phyloP scores from a whole-genome alignment of 768 basidiomycete genomes.

The Trametes cinnabarina region DNA sequence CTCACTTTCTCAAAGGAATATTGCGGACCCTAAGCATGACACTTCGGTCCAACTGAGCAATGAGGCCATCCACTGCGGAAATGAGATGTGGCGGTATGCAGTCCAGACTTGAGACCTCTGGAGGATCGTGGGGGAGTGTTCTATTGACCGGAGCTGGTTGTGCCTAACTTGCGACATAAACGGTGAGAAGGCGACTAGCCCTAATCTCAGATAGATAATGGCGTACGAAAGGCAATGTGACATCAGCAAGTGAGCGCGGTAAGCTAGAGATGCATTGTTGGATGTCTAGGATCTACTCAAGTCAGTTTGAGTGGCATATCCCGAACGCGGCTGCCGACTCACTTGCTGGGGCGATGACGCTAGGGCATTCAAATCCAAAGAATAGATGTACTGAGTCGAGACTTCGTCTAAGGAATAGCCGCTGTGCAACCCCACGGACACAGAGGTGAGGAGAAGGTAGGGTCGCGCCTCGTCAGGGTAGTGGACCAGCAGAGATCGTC shows the following conservation, averaged over 20 bases:
- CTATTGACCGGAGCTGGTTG: conserved; percentile 45
- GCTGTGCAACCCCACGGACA: conserved; percentile 49
- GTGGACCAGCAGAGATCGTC: conserved; percentile 80
- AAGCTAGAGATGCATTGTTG: not conserved
- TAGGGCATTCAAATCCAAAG: conserved; percentile 43
- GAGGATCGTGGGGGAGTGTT: conserved; percentile 42
- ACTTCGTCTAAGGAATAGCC: conserved; percentile 61
- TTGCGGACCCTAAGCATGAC: conserved; percentile 66
- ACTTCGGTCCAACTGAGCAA: conserved; percentile 58
- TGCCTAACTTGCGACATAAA: conserved; percentile 35
- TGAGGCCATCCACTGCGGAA: conserved; percentile 47
- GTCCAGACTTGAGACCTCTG: conserved; percentile 37
- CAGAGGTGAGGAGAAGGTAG: conserved; percentile 63
- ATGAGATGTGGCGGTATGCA: conserved; percentile 44
- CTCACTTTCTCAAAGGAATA: conserved; percentile 53
- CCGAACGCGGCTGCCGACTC: not conserved
- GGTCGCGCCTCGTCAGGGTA: conserved; percentile 48
- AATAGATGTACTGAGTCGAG: conserved; percentile 54
- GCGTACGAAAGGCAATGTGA: conserved; percentile 1
- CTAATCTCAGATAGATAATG: not conserved
- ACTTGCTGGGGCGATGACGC: conserved; percentile 26
- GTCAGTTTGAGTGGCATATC: not conserved
- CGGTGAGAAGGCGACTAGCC: not conserved
- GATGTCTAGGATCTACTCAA: not conserved
- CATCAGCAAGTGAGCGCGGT: not conserved